A percentile compares a stretch with the other conserved stretches of the same genome.
Evolutionary conservation across 192 early-diverging fungal species (phyloP).

Genomic region (Coemansia sp.): DNA sequence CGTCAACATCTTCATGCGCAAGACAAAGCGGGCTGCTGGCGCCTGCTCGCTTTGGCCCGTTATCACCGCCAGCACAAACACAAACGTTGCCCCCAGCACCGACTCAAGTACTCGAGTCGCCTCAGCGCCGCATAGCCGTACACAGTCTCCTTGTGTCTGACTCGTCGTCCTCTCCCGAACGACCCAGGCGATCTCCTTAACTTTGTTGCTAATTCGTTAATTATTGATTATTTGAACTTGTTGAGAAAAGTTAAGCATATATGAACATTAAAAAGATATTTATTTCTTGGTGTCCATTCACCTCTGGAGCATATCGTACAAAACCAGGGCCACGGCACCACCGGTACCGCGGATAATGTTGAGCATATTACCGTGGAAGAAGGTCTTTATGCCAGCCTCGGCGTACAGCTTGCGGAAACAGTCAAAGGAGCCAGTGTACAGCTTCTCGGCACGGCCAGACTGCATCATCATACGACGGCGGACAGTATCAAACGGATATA

Average conservation of each 20-base stretch:
- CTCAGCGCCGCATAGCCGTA: slow-evolving; percentile 36
- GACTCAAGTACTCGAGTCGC: slow-evolving; percentile 1
- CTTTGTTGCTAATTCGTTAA: background rate
- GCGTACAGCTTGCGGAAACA: slow-evolving; percentile 85
- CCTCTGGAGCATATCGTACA: slow-evolving; percentile 72
- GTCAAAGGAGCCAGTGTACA: slow-evolving; percentile 84
- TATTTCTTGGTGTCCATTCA: slow-evolving; percentile 53
- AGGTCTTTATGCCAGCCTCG: slow-evolving; percentile 87
- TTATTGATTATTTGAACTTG: background rate
- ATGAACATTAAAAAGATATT: slow-evolving; percentile 9
- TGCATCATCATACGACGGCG: slow-evolving; percentile 98
- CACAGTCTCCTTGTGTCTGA: slow-evolving; percentile 41
- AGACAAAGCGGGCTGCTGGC: slow-evolving; percentile 61
- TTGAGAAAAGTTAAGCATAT: background rate
- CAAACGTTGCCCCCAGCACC: background rate
- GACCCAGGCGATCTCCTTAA: slow-evolving; percentile 19
- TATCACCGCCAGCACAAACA: slow-evolving; percentile 1
- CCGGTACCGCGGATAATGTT: slow-evolving; percentile 98
- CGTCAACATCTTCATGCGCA: slow-evolving; percentile 1
- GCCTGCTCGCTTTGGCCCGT: slow-evolving; percentile 39
- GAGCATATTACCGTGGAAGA: slow-evolving; percentile 99
- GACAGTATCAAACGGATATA: slow-evolving; percentile 97
- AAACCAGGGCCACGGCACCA: slow-evolving; percentile 93
- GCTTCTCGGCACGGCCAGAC: slow-evolving; percentile 85
- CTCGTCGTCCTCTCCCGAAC: slow-evolving; percentile 40